Percentiles rank a stretch among this genome's conserved stretches.
These are phyloP conservation scores for Picochlorum sp. DNA, from an alignment of 139 green algal genomes.

Conservation along the genomic window DNA sequence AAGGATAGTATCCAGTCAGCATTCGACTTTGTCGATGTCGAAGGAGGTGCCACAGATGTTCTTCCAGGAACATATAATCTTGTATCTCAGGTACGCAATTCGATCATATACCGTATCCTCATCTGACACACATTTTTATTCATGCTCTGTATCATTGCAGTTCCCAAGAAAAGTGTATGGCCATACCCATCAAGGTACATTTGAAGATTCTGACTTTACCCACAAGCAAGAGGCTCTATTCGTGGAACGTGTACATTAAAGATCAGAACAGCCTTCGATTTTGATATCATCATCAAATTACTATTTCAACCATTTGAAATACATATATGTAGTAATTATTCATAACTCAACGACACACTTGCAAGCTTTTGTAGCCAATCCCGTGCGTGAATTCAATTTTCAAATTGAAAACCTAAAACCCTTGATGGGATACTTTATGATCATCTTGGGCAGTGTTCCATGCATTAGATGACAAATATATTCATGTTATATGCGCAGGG, in stretches of 20 bases:
- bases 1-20: constrained; percentile 27
- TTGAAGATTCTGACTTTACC: constrained; percentile 42
- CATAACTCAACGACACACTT: no score
- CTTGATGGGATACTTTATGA: no score
- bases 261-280: no score
- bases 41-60: constrained; percentile 12
- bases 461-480: no score
- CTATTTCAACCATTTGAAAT: no score
- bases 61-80: constrained; percentile 54
- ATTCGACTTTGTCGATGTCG: constrained; percentile 73
- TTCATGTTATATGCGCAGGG: no score
- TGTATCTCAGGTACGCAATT: constrained; percentile 28
- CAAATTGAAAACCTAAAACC: no score
- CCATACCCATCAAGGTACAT: background rate
- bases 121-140: background rate
- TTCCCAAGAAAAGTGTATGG: constrained; percentile 46
- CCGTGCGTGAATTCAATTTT: no score
- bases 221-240: constrained; percentile 49
- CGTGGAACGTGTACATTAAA: constrained; percentile 25
- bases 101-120: background rate
- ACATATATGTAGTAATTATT: no score
- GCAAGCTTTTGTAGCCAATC: no score
- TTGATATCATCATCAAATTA: no score
- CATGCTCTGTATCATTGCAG: constrained; percentile 9
- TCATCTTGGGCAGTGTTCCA: no score